Conservation (phyloP, 441 rosid species). For the Arabidopsis hybrid region DNA sequence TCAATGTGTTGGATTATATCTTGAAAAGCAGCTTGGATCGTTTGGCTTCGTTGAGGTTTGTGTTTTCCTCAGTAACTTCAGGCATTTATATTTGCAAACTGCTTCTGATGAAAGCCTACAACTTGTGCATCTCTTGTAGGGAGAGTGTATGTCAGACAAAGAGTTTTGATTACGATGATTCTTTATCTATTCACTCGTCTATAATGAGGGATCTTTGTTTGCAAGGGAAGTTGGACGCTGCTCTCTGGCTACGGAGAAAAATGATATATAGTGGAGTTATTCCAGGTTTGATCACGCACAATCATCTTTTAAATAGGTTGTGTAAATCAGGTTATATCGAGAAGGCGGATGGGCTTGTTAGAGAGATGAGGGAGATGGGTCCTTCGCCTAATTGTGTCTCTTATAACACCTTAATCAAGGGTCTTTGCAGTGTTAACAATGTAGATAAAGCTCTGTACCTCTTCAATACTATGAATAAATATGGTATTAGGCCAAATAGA, state of each 20-base stretch:
- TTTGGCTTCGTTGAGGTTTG: constrained; percentile 63
- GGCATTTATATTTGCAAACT: not conserved
- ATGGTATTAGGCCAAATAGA: constrained; percentile 62
- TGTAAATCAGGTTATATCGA: constrained; percentile 58
- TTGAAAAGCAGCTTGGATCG: constrained; percentile 72
- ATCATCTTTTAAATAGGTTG: constrained; percentile 65
- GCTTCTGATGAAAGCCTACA: not conserved
- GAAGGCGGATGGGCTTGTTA: constrained; percentile 60
- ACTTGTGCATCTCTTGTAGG: constrained; percentile 51
- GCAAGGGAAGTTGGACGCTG: constrained; percentile 68
- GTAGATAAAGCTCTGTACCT: constrained; percentile 64
- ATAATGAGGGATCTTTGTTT: constrained; percentile 60
- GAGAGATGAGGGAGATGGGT: constrained; percentile 71
- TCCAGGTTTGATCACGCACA: constrained; percentile 68
- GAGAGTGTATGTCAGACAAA: constrained; percentile 50
- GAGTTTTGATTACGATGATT: constrained; percentile 43
- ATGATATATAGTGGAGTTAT: constrained; percentile 57
- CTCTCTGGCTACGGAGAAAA: constrained; percentile 62
- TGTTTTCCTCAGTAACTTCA: not conserved
- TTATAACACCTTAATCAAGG: constrained; percentile 64
- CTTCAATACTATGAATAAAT: constrained; percentile 53
- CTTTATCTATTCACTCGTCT: constrained; percentile 32
- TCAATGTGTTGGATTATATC: constrained; percentile 60
- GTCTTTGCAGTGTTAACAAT: constrained; percentile 55
- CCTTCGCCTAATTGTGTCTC: constrained; percentile 68